Percentiles rank a stretch among this genome's conserved stretches.
These are phyloP conservation scores for Fermentozyma sake DNA, from an alignment of 1,139 yeast species.

Conservation along the genomic window DNA sequence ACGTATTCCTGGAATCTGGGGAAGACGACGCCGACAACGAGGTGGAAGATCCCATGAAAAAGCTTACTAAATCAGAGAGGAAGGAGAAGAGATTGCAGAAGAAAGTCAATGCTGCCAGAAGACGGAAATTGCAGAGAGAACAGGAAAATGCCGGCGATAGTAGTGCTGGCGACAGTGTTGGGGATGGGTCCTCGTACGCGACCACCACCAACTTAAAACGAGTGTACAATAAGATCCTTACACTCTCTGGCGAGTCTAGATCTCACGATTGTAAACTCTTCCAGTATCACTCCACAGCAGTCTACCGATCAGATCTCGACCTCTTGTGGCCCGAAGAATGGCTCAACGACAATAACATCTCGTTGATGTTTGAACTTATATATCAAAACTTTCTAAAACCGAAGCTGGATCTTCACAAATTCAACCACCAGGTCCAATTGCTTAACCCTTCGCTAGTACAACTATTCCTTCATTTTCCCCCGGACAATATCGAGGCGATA, in stretches of 20 bases:
- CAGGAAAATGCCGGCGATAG: constrained; percentile 10
- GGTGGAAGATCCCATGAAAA: constrained; percentile 8
- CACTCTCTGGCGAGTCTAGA: constrained; percentile 3
- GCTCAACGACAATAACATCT: constrained; percentile 68
- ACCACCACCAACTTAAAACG: constrained; percentile 21
- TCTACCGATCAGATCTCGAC: constrained; percentile 34
- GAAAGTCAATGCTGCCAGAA: constrained; percentile 22
- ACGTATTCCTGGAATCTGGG: constrained; percentile 7
- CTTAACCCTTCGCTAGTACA: constrained; percentile 39
- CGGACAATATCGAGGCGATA: constrained; percentile 21
- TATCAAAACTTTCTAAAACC: constrained; percentile 11
- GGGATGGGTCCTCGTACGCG: constrained; percentile 17
- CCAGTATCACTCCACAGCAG: constrained; percentile 38
- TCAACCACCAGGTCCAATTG: constrained; percentile 26
- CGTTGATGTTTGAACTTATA: constrained; percentile 59
- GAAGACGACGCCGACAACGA: constrained; percentile 8
- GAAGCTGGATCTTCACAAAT: constrained; percentile 4
- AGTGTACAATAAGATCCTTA: constrained; percentile 14
- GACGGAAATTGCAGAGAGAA: constrained; percentile 16
- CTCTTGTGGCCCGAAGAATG: constrained; percentile 54
- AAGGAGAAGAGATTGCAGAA: constrained; percentile 27
- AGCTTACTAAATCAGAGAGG: constrained; percentile 25
- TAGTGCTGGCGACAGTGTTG: not conserved
- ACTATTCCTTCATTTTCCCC: constrained; percentile 34
- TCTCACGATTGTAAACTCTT: constrained; percentile 24